Base-by-base conservation (phyloP, 2,329 filamentous ascomycete species). In the Aspergillus fructus region DNA sequence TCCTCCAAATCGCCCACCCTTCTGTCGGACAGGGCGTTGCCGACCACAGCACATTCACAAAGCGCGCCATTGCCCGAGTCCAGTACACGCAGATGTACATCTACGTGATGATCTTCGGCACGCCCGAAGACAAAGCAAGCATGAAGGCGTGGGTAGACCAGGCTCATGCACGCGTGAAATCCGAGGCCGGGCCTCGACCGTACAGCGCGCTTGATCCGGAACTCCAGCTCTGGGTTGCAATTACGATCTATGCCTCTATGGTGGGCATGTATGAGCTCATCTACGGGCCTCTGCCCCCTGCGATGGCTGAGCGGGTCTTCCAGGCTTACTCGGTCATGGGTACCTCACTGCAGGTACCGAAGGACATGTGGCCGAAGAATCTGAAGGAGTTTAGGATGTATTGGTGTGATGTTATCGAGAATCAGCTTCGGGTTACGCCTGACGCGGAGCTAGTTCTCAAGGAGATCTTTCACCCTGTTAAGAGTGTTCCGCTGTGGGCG, bases 91-190 rank as follows among this genome's bases (percentile, higher is more conserved):
- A 41, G n/a, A 48, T 49, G n/a, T 58, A 45, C 30, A 40, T 58
- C n/a, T 58, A 58, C 40, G 43, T 43, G 27, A 58, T 54, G 56
- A 43, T 49, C 13, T 54, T 37, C 21, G 50, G 56, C 3, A 58
- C 50, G 1, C 5, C 19, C 6, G 50, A 58, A 2, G 50, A 54
- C 9, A 58, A 54, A 30, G 21, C 4, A 3, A 23, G 24, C 19
- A 39, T 54, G 13, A 40, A 39, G n/a, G 37, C 49, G 9, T 49
- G 45, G 45, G 56, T 58, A 1, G 42, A 58, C 30, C 51, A 37
- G 8, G 41, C 47, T 6, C 50, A 58, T 23, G 45, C 50, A 0
- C 27, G 46, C 1, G 46, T 54, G 6, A 49, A 50, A 15, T 50
- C 50, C 3, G 43, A 37, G 3, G 50, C 43, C 13, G 45, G 45